Conservation (phyloP, 2,329 filamentous ascomycete genomes). For the Geosmithia flava region DNA sequence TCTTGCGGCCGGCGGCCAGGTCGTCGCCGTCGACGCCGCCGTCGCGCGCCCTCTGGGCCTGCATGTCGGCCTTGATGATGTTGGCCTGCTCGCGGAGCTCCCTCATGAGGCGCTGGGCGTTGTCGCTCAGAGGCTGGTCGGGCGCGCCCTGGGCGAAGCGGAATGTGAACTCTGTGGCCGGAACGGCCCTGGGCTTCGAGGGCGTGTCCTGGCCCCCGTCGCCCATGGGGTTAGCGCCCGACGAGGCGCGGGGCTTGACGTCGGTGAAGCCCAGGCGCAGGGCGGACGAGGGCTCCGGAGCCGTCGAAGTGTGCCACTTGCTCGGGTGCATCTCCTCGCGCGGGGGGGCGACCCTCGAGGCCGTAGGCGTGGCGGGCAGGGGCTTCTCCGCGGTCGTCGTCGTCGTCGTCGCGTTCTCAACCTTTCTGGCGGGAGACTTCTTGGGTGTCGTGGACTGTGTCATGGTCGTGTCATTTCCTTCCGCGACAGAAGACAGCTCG, state of each 20-base stretch:
- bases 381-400: slow-evolving; percentile 5
- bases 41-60: slow-evolving; percentile 47
- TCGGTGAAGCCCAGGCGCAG: slow-evolving; percentile 73
- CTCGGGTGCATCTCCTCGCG: slow-evolving; percentile 85
- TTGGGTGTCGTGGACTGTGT: not conserved
- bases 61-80: slow-evolving; percentile 57
- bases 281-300: slow-evolving; percentile 62
- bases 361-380: slow-evolving; percentile 45
- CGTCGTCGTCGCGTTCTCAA: slow-evolving; percentile 13
- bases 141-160: slow-evolving; percentile 44
- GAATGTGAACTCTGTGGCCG: slow-evolving; percentile 55
- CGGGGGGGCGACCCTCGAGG: slow-evolving; percentile 55
- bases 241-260: slow-evolving; percentile 36
- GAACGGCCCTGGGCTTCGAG: slow-evolving; percentile 36
- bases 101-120: slow-evolving; percentile 47
- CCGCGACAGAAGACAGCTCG: slow-evolving; percentile 28
- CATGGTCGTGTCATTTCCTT: slow-evolving; percentile 17
- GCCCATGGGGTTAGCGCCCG: slow-evolving; percentile 27
- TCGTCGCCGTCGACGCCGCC: slow-evolving; percentile 20
- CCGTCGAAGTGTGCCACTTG: slow-evolving; percentile 64
- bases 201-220: slow-evolving; percentile 45
- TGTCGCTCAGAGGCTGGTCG: slow-evolving; percentile 45
- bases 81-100: slow-evolving; percentile 62
- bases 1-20: slow-evolving; percentile 42
- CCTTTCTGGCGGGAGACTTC: not conserved